These are phyloP conservation scores for Candida neerlandica DNA, from an alignment of 1,139 yeast species.

Conservation along the genomic window DNA sequence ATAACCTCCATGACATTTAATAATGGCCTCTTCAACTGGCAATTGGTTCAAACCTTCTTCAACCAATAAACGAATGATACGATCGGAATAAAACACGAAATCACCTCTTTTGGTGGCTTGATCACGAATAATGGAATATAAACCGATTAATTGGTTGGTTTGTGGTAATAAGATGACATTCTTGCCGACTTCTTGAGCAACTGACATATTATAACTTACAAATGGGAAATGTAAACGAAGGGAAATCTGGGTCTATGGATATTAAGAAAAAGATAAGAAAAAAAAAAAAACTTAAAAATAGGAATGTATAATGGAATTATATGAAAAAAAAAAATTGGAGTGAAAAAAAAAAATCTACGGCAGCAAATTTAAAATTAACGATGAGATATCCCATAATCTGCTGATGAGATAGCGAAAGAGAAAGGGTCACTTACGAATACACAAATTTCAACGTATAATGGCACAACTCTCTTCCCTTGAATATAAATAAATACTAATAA, in stretches of 20 bases:
- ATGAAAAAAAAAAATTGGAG: not conserved
- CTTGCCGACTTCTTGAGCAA: conserved; percentile 27
- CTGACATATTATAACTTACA: conserved; percentile 19
- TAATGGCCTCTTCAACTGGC: conserved; percentile 71
- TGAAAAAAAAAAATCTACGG: not conserved
- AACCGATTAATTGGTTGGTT: conserved; percentile 84
- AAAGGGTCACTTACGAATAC: not conserved
- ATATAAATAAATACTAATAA: not conserved
- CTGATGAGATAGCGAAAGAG: not conserved
- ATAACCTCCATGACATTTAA: conserved; percentile 78
- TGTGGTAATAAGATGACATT: conserved; percentile 79
- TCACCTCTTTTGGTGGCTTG: conserved; percentile 79
- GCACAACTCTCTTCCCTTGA: no score
- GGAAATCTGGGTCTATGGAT: not conserved
- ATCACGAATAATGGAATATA: conserved; percentile 89
- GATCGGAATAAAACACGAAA: conserved; percentile 90
- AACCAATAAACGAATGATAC: conserved; percentile 88
- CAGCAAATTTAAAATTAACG: not conserved
- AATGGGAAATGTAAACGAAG: no score
- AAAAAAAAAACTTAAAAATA: not conserved
- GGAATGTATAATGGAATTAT: not conserved
- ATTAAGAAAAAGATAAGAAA: not conserved
- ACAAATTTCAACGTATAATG: not conserved
- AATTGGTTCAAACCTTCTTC: conserved; percentile 93
- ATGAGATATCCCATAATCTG: not conserved